A percentile compares a stretch with the other conserved stretches of the same genome.
These are phyloP conservation scores for Ogataea pilisensis DNA, from an alignment of 805 yeast genomes.

Conservation along the genomic window DNA sequence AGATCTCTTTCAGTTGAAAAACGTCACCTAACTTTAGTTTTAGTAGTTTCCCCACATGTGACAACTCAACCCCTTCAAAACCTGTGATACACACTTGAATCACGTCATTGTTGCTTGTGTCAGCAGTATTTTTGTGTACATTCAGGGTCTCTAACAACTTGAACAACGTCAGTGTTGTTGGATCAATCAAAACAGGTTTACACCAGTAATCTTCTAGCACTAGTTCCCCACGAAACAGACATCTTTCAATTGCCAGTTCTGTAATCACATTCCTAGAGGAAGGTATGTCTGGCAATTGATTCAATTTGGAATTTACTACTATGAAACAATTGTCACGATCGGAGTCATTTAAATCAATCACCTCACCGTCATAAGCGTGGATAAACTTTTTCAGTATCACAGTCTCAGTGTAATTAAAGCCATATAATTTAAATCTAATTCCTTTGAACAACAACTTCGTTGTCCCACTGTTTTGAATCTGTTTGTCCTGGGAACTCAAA, in stretches of 20 bases:
- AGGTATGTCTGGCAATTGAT: not conserved
- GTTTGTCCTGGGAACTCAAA: not conserved
- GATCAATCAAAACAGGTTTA: constrained; percentile 12
- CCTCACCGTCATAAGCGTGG: constrained; percentile 21
- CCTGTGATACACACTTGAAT: constrained; percentile 26
- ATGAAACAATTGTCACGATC: constrained; percentile 10
- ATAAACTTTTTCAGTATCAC: constrained; percentile 22
- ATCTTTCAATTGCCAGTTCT: constrained; percentile 29
- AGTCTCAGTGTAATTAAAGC: constrained; percentile 16
- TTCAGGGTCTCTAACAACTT: too few species aligned
- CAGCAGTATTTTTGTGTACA: too few species aligned
- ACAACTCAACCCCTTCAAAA: constrained; percentile 28
- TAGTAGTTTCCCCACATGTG: constrained; percentile 45
- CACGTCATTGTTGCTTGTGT: too few species aligned
- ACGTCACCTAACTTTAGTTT: constrained; percentile 41
- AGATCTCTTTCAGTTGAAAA: constrained; percentile 44
- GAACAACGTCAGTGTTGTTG: too few species aligned
- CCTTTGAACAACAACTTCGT: constrained; percentile 16
- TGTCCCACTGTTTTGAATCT: not conserved
- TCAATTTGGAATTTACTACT: constrained; percentile 18
- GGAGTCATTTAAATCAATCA: not conserved
- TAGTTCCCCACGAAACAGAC: constrained; percentile 19
- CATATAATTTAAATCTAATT: constrained; percentile 14
- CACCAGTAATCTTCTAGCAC: constrained; percentile 24
- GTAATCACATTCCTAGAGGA: constrained; percentile 14